Evolutionary conservation across 306 rosid genomes (phyloP).

Genomic region (Rosa rugosa): DNA sequence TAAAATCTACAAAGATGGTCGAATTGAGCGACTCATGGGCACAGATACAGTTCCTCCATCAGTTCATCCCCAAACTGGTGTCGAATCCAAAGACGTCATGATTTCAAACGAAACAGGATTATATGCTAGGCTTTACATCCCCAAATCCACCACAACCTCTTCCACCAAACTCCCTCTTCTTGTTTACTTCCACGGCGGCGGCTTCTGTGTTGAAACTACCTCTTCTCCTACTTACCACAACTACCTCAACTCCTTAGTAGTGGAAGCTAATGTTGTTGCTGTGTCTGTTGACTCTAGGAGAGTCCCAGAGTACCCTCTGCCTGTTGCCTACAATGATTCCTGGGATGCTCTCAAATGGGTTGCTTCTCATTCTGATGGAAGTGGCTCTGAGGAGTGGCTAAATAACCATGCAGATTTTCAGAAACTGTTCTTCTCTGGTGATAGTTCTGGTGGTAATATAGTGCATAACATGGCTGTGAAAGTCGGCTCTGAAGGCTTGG

Average conservation of each 20-base stretch:
- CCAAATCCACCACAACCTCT: conserved; percentile 22
- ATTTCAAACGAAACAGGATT: conserved; percentile 38
- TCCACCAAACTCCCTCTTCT: conserved; percentile 41
- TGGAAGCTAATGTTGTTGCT: conserved; percentile 33
- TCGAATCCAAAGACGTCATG: conserved; percentile 36
- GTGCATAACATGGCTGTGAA: not conserved
- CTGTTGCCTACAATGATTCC: conserved; percentile 43
- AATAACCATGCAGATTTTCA: not conserved
- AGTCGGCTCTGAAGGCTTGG: not conserved
- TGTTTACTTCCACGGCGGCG: conserved; percentile 63
- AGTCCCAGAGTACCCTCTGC: conserved; percentile 57
- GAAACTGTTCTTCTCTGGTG: not conserved
- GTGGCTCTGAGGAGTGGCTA: not conserved
- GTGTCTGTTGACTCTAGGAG: conserved; percentile 48
- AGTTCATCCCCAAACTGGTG: conserved; percentile 31
- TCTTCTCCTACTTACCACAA: conserved; percentile 38
- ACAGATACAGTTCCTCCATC: conserved; percentile 36
- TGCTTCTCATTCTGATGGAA: not conserved
- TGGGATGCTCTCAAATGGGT: conserved; percentile 40
- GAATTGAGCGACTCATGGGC: conserved; percentile 20
- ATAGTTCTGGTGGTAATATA: not conserved
- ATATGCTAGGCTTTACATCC: conserved; percentile 47
- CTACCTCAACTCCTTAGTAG: conserved; percentile 34
- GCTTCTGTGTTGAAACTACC: conserved; percentile 42
- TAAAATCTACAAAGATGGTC: conserved; percentile 28